Conservation (phyloP, 2,329 filamentous ascomycete genomes). For the Rosellinia necatrix region DNA sequence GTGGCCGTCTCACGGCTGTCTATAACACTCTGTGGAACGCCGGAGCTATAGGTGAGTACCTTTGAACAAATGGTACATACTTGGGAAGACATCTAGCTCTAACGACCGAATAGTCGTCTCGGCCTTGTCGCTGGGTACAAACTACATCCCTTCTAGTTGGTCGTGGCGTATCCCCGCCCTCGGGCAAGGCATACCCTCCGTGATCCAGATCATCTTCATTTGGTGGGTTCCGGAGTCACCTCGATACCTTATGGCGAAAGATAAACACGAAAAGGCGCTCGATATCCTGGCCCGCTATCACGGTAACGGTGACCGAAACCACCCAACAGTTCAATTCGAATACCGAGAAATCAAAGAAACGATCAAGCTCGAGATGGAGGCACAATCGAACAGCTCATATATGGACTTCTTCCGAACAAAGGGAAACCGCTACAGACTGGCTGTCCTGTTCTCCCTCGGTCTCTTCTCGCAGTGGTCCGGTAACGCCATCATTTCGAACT, state of each 20-base stretch:
- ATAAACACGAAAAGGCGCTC: conserved; percentile 59
- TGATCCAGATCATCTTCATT: conserved; percentile 56
- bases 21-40: conserved; percentile 61
- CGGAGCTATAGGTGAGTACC: conserved; percentile 38
- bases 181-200: conserved; percentile 51
- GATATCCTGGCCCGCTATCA: conserved; percentile 60
- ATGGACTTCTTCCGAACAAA: conserved; percentile 58
- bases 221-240: conserved; percentile 45
- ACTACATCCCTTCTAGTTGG: conserved; percentile 53
- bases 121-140: conserved; percentile 55
- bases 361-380: conserved; percentile 55
- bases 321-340: conserved; percentile 62
- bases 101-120: conserved; percentile 45
- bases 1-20: conserved; percentile 56
- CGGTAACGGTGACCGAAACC: conserved; percentile 55
- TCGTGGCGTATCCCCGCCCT: conserved; percentile 55
- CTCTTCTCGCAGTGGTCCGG: conserved; percentile 65
- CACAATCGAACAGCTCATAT: conserved; percentile 54
- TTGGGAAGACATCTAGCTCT: conserved; percentile 14
- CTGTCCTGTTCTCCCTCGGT: conserved; percentile 58
- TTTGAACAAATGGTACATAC: neutral
- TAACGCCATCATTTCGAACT: conserved; percentile 65
- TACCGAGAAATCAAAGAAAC: conserved; percentile 65
- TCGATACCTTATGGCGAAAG: conserved; percentile 56
- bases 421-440: conserved; percentile 61